Conservation (phyloP, 257 asterid genomes). For the Linaria vulgaris region DNA sequence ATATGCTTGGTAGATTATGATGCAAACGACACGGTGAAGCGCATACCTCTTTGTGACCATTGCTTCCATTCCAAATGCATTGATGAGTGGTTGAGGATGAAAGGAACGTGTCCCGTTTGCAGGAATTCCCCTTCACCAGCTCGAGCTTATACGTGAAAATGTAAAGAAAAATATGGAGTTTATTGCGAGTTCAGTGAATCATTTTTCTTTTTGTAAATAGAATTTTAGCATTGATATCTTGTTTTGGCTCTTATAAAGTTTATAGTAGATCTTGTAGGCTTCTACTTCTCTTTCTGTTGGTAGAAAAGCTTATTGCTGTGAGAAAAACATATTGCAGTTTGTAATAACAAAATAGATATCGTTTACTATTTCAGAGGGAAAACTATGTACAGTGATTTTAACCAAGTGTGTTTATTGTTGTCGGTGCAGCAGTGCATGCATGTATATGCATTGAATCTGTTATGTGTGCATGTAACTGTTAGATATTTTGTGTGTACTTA, state of each 20-base stretch:
- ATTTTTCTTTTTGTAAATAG: conserved; percentile 9
- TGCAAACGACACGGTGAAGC: conserved; percentile 56
- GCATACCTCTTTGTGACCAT: conserved; percentile 72
- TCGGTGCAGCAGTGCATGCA: too few species aligned
- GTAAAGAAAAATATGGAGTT: background rate
- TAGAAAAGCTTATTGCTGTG: background rate
- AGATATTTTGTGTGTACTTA: too few species aligned
- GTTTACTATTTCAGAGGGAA: too few species aligned
- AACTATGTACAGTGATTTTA: too few species aligned
- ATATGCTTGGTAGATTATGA: conserved; percentile 70
- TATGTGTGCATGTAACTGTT: too few species aligned
- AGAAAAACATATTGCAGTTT: too few species aligned
- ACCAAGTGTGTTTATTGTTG: too few species aligned
- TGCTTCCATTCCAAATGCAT: conserved; percentile 84
- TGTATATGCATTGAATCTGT: too few species aligned
- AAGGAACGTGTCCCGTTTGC: conserved; percentile 73
- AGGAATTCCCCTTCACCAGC: conserved; percentile 57
- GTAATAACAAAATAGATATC: too few species aligned
- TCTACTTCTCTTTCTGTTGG: background rate
- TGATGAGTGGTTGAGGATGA: conserved; percentile 73
- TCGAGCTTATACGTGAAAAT: conserved; percentile 9
- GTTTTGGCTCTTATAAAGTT: background rate
- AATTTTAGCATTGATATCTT: too few species aligned
- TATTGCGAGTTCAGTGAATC: background rate
- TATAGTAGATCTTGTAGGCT: background rate